A percentile compares a stretch with the other conserved stretches of the same genome.
phyloP scores from a whole-genome alignment of 768 basidiomycete species.

The Myochromella boudieri region DNA sequence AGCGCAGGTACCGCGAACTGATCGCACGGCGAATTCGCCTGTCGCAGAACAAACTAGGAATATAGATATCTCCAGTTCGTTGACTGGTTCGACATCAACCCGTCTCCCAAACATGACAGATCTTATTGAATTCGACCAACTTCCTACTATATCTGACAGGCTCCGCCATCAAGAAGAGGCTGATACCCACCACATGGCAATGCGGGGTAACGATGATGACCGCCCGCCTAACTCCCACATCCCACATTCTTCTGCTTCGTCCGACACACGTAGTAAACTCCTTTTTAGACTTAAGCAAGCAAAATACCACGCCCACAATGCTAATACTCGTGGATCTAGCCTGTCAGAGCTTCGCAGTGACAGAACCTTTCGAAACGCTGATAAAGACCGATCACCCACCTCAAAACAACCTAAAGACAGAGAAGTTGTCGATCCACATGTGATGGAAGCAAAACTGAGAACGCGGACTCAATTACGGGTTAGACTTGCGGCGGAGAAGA shows the following conservation, averaged over 20 bases:
- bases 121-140: background rate
- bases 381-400: constrained; percentile 4
- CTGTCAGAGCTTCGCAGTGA: constrained; percentile 10
- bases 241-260: constrained; percentile 5
- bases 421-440: constrained; percentile 17
- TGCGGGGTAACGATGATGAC: constrained; percentile 11
- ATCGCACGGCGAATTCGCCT: too few species aligned
- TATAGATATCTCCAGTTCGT: too few species aligned
- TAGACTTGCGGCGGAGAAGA: constrained; percentile 46
- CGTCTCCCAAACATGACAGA: background rate
- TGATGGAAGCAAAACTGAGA: constrained; percentile 45
- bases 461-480: constrained; percentile 46
- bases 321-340: constrained; percentile 1
- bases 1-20: too few species aligned
- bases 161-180: constrained; percentile 7
- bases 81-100: background rate
- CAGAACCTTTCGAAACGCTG: constrained; percentile 16
- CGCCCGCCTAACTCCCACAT: constrained; percentile 17
- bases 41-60: too few species aligned
- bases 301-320: constrained; percentile 29
- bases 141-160: constrained; percentile 4
- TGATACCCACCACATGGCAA: constrained; percentile 9
- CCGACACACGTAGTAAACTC: constrained; percentile 34
- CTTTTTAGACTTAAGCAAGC: constrained; percentile 44
- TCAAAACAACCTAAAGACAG: background rate